Conservation (phyloP, 106 monocot species). For the Dendrobium huoshanense region DNA sequence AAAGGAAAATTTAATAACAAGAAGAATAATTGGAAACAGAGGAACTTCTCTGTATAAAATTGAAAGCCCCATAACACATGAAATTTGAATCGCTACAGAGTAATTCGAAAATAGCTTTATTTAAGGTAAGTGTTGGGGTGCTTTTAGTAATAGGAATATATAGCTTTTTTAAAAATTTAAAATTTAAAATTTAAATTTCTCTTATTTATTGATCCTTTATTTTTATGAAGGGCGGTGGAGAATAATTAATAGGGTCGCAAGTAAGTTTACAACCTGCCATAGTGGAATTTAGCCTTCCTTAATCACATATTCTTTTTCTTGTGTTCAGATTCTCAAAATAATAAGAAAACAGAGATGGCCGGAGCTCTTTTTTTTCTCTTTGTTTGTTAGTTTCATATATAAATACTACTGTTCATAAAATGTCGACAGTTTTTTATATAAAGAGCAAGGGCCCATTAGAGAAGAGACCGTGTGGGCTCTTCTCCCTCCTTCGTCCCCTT, state of each 20-base stretch:
- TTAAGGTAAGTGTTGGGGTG: neutral
- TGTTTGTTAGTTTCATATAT: neutral
- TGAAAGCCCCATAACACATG: neutral
- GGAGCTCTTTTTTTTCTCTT: neutral
- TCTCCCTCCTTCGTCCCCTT: neutral
- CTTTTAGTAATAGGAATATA: neutral
- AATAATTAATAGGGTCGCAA: neutral
- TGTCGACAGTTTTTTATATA: neutral
- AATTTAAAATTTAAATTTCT: neutral
- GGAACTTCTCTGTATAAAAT: too few species aligned
- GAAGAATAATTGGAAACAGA: too few species aligned
- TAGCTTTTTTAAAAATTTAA: neutral
- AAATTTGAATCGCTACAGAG: neutral
- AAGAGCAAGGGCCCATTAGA: neutral
- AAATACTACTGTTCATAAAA: neutral
- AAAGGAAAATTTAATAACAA: too few species aligned
- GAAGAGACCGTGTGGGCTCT: conserved; percentile 4
- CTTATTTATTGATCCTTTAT: neutral
- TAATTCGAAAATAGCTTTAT: neutral
- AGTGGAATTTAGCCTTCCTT: neutral
- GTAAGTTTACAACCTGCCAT: conserved; percentile 1
- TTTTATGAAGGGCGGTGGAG: neutral
- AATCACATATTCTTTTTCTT: neutral
- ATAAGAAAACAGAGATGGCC: neutral
- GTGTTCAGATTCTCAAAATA: neutral